phyloP scores from a whole-genome alignment of 345 rosid genomes.

The Draba incana region DNA sequence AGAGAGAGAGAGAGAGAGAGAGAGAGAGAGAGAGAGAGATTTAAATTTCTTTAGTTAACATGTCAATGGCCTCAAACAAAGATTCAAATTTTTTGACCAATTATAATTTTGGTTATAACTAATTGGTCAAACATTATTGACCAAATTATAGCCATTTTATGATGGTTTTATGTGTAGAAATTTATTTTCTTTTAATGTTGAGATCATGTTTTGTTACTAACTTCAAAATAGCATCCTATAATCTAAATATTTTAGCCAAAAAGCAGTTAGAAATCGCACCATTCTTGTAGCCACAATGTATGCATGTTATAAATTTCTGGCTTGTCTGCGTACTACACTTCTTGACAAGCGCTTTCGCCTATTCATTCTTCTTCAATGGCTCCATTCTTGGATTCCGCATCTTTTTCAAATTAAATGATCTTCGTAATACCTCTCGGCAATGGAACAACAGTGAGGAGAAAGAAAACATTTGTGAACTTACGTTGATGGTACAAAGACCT shows the following conservation, averaged over 20 bases:
- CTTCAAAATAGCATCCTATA: not conserved
- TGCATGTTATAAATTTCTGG: constrained; percentile 60
- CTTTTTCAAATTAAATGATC: constrained; percentile 63
- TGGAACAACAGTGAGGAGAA: constrained; percentile 69
- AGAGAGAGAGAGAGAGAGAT: no score
- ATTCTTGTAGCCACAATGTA: constrained; percentile 70
- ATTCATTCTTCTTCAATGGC: constrained; percentile 61
- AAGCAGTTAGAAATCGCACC: constrained; percentile 53
- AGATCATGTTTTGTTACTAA: constrained; percentile 3
- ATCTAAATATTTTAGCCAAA: not conserved
- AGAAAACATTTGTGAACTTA: constrained; percentile 37
- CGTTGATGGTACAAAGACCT: constrained; percentile 12
- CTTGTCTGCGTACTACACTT: constrained; percentile 73
- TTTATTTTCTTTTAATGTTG: no score
- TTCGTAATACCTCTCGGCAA: constrained; percentile 59
- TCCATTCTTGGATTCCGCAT: constrained; percentile 80
- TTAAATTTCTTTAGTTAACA: no score
- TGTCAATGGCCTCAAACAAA: no score
- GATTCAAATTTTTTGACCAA: no score
- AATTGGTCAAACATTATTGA: no score
- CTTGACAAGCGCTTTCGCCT: constrained; percentile 67
- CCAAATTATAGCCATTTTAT: no score
- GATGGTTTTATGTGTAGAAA: no score
- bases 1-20: no score
- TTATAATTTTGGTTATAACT: no score